Evolutionary conservation across 176 grass and related monocot species (phyloP), one percentile per base, ranked within the genome.

Genomic region (Cenchrus purpureus): DNA sequence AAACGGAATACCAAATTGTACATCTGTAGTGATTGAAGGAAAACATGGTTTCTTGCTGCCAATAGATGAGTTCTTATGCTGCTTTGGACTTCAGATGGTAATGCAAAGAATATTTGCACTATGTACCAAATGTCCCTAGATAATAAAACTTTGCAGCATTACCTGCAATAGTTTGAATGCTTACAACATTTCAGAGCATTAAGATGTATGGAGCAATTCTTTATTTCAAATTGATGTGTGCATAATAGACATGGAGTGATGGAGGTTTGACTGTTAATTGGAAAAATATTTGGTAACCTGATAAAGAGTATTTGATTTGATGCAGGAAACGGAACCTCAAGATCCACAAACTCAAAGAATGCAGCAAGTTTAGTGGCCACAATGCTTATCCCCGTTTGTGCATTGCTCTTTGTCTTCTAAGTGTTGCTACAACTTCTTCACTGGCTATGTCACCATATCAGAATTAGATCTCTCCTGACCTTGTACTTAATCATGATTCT

Each of bases 271-370:
- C 37, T 54, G 12, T 20, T 28, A 32, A 66, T 54, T 54, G 15
- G 15, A 10, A 67, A 59, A 37, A 71, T 29, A 76, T 3, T 37
- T 13, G 60, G 45, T 83, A 68, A 79, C 32, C 60, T 54, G 54
- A 83, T 74, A 68, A 68, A 68, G 10, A 0, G 6, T 19, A 46
- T 65, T 80, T n/a, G 0, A 87, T 84, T 83, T 60, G 46, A 80
- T 84, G 89, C 89, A 87, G 89, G 80, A 84, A 70, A 79, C 25
- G 40, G 76, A 83, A 61, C 80, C 46, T 87, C 84, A 72, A 79
- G 73, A 66, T 65, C 88, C 58, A 78, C 28, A 82, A 82, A 74
- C 66, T 78, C 79, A 50, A 87, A 83, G 53, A 69, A 76, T 55
- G 28, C 89, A 84, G 68, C 68, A 62, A 91, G 56, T 84, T 65